A percentile compares a stretch with the other conserved stretches of the same genome.
Evolutionary conservation across 305 asterid species (phyloP).

Genomic region (Fraxinus angustifolia): DNA sequence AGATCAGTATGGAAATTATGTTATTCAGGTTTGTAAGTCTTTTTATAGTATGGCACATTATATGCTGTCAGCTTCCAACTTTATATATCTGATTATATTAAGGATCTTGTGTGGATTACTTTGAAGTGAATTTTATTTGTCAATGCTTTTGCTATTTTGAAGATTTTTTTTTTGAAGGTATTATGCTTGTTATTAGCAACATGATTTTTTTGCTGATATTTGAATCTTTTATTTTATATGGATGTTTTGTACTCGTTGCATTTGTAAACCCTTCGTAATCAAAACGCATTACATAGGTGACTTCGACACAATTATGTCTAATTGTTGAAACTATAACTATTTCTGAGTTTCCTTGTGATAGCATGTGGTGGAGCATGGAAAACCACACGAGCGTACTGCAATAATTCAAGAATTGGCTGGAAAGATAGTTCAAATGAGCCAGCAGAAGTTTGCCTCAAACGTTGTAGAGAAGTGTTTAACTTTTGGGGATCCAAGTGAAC

Average conservation of each 20-base stretch:
- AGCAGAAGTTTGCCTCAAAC: conserved; percentile 58
- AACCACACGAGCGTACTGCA: conserved; percentile 52
- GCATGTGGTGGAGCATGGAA: conserved; percentile 67
- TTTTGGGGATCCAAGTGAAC: conserved; percentile 48
- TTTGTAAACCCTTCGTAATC: neutral
- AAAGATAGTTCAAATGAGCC: conserved; percentile 66
- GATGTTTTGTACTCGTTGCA: neutral
- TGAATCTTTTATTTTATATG: neutral
- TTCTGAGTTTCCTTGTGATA: conserved; percentile 15
- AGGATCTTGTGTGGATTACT: neutral
- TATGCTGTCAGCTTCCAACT: neutral
- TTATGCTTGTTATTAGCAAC: neutral
- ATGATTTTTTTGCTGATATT: neutral
- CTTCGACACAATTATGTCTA: neutral
- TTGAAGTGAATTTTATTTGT: neutral
- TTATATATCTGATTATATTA: neutral
- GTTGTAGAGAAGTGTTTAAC: conserved; percentile 62
- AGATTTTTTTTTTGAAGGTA: neutral
- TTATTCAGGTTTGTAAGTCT: conserved; percentile 54
- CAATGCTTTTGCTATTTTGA: neutral
- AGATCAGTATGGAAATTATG: conserved; percentile 85
- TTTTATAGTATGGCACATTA: neutral
- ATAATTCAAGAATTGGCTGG: conserved; percentile 62
- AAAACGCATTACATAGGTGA: neutral
- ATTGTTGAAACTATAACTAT: neutral